phyloP scores from a whole-genome alignment of 2,329 filamentous ascomycete species.

The Herpotrichia juniperi region DNA sequence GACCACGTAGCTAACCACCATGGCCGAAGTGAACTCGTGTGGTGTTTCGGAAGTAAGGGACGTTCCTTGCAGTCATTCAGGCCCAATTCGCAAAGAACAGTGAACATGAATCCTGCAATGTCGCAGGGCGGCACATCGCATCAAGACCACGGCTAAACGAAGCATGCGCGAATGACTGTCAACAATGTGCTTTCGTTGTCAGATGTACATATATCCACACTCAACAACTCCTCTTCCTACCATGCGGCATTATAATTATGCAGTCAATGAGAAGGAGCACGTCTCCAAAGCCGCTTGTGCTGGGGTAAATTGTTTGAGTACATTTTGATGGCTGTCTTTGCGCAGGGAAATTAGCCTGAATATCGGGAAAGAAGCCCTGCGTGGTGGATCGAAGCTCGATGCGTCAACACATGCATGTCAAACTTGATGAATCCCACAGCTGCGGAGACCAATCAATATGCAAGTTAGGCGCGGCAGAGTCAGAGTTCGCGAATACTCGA shows the following conservation, averaged over 20 bases:
- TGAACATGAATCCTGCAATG: constrained; percentile 1
- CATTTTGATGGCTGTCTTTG: not conserved
- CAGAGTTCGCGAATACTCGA: too few relatives aligned
- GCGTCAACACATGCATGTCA: not conserved
- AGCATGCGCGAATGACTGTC: not conserved
- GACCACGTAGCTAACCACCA: not conserved
- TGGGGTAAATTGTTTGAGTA: not conserved
- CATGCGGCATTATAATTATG: not conserved
- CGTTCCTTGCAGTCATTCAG: not conserved
- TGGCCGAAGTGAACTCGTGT: not conserved
- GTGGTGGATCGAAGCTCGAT: not conserved
- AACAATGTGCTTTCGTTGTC: not conserved
- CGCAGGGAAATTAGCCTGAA: constrained; percentile 1
- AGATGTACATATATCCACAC: not conserved
- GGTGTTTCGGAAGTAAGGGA: constrained; percentile 2
- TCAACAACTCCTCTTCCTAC: not conserved
- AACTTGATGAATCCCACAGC: not conserved
- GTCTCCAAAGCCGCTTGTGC: not conserved
- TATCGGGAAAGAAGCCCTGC: not conserved
- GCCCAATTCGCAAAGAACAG: not conserved
- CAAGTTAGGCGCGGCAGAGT: not conserved
- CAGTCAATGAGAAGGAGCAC: not conserved
- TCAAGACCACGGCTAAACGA: not conserved
- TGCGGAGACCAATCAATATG: not conserved
- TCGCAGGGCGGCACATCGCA: not conserved